Evolutionary conservation across 2,329 filamentous ascomycete genomes (phyloP).

Genomic region (Lecanicillium sp.): DNA sequence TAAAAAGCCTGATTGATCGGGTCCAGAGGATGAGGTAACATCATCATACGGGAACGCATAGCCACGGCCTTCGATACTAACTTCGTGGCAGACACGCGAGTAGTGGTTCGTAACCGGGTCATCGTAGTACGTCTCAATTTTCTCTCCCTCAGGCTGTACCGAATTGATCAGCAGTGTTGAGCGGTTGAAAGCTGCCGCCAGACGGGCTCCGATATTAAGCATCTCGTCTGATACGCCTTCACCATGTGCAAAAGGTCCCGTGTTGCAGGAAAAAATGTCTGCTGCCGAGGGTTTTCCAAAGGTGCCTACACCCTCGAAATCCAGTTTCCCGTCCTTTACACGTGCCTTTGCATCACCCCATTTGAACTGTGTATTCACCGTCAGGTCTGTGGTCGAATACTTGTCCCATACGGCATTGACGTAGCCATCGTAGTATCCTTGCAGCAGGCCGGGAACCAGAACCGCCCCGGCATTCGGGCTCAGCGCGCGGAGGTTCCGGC

Average conservation of each 20-base stretch:
- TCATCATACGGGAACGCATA: conserved; percentile 70
- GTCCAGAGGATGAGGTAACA: conserved; percentile 44
- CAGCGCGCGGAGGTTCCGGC: conserved; percentile 37
- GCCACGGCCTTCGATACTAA: conserved; percentile 49
- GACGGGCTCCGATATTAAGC: conserved; percentile 60
- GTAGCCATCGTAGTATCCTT: conserved; percentile 40
- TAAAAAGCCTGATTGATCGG: conserved; percentile 55
- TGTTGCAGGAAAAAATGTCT: conserved; percentile 45
- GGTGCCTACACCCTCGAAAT: conserved; percentile 26
- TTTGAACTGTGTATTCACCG: conserved; percentile 44
- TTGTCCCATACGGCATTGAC: conserved; percentile 43
- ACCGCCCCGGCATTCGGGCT: conserved; percentile 43
- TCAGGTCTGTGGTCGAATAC: conserved; percentile 35
- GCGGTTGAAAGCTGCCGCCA: conserved; percentile 69
- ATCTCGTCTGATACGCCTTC: conserved; percentile 33
- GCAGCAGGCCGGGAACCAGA: conserved; percentile 35
- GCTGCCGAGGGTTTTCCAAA: conserved; percentile 38
- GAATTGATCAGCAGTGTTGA: conserved; percentile 52
- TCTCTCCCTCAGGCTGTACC: conserved; percentile 44
- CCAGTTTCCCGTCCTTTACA: conserved; percentile 26
- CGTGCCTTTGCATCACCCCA: conserved; percentile 41
- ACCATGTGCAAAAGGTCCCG: conserved; percentile 46
- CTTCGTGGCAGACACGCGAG: conserved; percentile 53
- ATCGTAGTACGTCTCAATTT: conserved; percentile 42
- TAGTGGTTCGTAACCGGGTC: conserved; percentile 56